Conservation (phyloP, 2,329 filamentous ascomycete species). For the Domatiomyces catenatus region DNA sequence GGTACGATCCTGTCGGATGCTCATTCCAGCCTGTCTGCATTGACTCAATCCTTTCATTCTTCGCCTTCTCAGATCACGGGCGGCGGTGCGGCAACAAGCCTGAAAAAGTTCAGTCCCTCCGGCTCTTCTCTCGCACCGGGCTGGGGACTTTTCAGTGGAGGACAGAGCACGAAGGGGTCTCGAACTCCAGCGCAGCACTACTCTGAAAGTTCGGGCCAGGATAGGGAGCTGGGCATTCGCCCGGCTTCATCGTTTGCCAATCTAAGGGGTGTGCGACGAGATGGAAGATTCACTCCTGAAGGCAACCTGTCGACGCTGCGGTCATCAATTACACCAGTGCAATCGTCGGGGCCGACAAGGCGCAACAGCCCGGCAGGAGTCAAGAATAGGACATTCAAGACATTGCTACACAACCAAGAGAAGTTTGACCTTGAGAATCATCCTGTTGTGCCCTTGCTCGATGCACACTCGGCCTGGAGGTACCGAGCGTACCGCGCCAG, state of each 20-base stretch:
- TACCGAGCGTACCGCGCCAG: conserved; percentile 39
- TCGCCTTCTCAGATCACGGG: conserved; percentile 12
- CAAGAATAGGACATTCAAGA: conserved; percentile 26
- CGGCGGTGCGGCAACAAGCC: conserved; percentile 5
- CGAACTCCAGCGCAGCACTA: conserved; percentile 9
- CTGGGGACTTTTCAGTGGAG: conserved; percentile 9
- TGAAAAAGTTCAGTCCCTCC: conserved; percentile 15
- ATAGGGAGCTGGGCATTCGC: conserved; percentile 6
- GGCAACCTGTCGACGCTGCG: conserved; percentile 16
- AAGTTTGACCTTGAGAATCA: conserved; percentile 35
- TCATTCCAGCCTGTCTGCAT: conserved; percentile 14
- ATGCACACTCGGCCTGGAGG: conserved; percentile 32
- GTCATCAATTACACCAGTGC: conserved; percentile 23
- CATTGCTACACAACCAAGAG: conserved; percentile 41
- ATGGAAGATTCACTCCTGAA: background rate
- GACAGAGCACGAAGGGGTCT: conserved; percentile 4
- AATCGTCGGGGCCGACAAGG: conserved; percentile 13
- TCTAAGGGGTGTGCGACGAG: conserved; percentile 1
- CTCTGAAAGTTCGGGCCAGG: conserved; percentile 8
- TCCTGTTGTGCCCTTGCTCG: conserved; percentile 33
- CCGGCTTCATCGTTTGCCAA: conserved; percentile 5
- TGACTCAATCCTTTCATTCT: conserved; percentile 16
- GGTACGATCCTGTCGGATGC: conserved; percentile 8
- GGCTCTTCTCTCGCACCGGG: conserved; percentile 8
- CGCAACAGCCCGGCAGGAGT: conserved; percentile 18